Evolutionary conservation across 2,329 filamentous ascomycete species (phyloP).

Genomic region (Aspergillus spinulosporus): DNA sequence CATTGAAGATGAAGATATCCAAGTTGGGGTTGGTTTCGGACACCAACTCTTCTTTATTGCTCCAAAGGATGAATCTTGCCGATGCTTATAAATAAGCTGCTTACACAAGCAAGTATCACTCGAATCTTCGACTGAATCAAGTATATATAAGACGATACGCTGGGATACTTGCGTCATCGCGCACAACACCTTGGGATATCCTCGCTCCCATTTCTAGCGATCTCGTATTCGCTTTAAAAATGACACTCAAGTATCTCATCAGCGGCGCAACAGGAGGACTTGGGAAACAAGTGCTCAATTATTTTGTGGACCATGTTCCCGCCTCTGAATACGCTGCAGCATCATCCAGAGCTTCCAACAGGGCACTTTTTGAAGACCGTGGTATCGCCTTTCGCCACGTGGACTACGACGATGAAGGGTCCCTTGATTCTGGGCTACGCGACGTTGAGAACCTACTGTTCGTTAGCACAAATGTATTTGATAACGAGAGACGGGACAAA

Average conservation of each 20-base stretch:
- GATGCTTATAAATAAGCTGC: not conserved
- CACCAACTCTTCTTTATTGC: not conserved
- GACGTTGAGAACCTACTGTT: slow-evolving; percentile 58
- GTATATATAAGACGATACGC: too few species aligned
- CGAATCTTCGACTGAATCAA: too few species aligned
- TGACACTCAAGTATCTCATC: slow-evolving; percentile 41
- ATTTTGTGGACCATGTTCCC: slow-evolving; percentile 39
- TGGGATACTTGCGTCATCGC: too few species aligned
- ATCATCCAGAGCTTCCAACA: slow-evolving; percentile 48
- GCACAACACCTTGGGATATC: too few species aligned
- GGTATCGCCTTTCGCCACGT: slow-evolving; percentile 54
- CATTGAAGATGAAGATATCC: too few species aligned
- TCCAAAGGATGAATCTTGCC: not conserved
- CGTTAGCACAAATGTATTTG: slow-evolving; percentile 56
- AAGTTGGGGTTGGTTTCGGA: too few species aligned
- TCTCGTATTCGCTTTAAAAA: slow-evolving; percentile 9
- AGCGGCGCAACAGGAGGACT: slow-evolving; percentile 43
- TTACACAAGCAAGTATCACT: too few species aligned
- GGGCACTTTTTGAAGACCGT: slow-evolving; percentile 42
- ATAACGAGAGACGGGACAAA: slow-evolving; percentile 36
- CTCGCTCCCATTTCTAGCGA: too few species aligned
- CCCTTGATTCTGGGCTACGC: slow-evolving; percentile 51
- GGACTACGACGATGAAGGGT: slow-evolving; percentile 51
- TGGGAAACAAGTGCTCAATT: slow-evolving; percentile 35
- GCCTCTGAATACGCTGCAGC: slow-evolving; percentile 52